A percentile compares a stretch with the other conserved stretches of the same genome.
Evolutionary conservation across 306 rosid species (phyloP).

Genomic region (Prunus padus): DNA sequence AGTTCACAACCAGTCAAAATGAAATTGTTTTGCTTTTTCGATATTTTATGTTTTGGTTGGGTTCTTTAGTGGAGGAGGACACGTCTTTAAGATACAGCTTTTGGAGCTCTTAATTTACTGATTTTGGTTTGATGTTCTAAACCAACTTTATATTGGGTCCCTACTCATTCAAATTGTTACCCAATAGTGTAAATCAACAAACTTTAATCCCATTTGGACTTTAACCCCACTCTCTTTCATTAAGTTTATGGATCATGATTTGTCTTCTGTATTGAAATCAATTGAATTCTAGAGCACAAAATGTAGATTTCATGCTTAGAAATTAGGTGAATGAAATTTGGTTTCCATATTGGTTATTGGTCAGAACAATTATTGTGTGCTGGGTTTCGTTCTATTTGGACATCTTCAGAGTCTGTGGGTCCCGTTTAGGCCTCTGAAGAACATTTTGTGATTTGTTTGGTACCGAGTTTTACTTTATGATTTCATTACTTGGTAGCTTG

Average conservation of each 20-base stretch:
- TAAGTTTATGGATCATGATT: too few species aligned
- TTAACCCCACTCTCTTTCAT: too few species aligned
- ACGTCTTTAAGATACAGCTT: background rate
- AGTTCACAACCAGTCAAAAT: conserved; percentile 10
- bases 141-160: conserved; percentile 3
- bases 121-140: background rate
- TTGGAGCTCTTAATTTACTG: background rate
- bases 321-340: background rate
- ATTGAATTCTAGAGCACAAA: background rate
- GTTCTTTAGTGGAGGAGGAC: conserved; percentile 19
- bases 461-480: background rate
- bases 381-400: background rate
- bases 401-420: background rate
- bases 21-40: background rate
- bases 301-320: background rate
- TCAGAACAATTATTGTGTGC: background rate
- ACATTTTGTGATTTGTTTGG: background rate
- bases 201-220: too few species aligned
- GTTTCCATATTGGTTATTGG: background rate
- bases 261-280: background rate
- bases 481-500: conserved; percentile 1
- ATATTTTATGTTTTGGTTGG: background rate
- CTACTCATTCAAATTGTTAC: background rate
- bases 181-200: background rate
- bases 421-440: background rate